A percentile compares a stretch with the other conserved stretches of the same genome.
Conservation (phyloP, 768 basidiomycete genomes). For the Naganishia antarctica region DNA sequence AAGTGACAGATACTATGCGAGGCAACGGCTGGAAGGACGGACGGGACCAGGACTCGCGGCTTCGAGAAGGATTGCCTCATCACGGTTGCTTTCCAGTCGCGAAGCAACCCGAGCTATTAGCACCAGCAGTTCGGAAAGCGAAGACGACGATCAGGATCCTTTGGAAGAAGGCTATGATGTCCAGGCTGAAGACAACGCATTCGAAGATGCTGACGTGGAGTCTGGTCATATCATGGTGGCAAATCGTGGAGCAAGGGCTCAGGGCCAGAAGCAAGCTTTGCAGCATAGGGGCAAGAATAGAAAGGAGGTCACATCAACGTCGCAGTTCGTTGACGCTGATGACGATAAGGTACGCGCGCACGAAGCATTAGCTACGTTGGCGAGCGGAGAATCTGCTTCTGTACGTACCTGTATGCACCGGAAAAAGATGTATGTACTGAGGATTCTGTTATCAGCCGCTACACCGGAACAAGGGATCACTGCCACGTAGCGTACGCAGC, state of each 20-base stretch:
- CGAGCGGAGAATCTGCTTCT: constrained; percentile 41
- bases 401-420: constrained; percentile 31
- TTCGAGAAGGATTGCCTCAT: constrained; percentile 12
- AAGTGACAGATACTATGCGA: constrained; percentile 2
- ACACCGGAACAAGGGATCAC: constrained; percentile 25
- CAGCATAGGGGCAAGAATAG: constrained; percentile 35
- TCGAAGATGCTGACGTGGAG: constrained; percentile 34
- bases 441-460: constrained; percentile 33
- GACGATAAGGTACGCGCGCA: constrained; percentile 65
- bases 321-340: constrained; percentile 50
- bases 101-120: constrained; percentile 3
- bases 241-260: constrained; percentile 34
- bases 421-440: background rate
- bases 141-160: background rate
- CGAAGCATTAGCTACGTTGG: constrained; percentile 65
- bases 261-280: constrained; percentile 31
- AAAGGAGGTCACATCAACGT: constrained; percentile 36
- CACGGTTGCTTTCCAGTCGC: constrained; percentile 19
- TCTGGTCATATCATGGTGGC: constrained; percentile 48
- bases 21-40: constrained; percentile 67
- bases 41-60: background rate
- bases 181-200: constrained; percentile 28
- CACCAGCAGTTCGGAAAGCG: background rate
- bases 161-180: constrained; percentile 20
- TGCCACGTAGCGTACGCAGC: constrained; percentile 37